phyloP scores from a whole-genome alignment of 441 rosid genomes.

The Melastoma candidum region DNA sequence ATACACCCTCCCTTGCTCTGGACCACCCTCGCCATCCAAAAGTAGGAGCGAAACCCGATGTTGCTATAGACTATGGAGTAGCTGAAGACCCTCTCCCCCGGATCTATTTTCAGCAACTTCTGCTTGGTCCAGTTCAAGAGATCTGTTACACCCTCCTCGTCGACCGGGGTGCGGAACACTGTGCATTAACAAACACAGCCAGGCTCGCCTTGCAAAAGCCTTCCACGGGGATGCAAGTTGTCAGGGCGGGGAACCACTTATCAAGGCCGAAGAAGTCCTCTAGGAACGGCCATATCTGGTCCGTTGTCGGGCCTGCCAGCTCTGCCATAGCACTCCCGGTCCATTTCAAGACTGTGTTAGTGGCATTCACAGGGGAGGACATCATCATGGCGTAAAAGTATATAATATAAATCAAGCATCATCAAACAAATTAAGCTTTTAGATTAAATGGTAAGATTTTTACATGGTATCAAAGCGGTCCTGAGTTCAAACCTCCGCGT shows the following conservation, averaged over 20 bases:
- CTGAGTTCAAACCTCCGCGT: too few species aligned
- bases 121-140: constrained; percentile 42
- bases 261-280: constrained; percentile 39
- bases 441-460: too few species aligned
- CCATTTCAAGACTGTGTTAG: constrained; percentile 23
- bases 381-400: too few species aligned
- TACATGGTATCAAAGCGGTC: too few species aligned
- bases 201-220: constrained; percentile 30
- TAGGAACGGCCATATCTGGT: constrained; percentile 37
- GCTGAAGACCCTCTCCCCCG: constrained; percentile 17
- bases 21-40: constrained; percentile 24
- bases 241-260: constrained; percentile 45
- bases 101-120: constrained; percentile 30
- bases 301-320: constrained; percentile 20
- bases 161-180: constrained; percentile 32
- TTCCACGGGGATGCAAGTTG: constrained; percentile 27
- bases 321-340: constrained; percentile 29
- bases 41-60: constrained; percentile 34
- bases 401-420: too few species aligned
- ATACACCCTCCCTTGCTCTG: constrained; percentile 20
- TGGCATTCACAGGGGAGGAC: too few species aligned
- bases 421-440: too few species aligned
- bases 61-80: constrained; percentile 36
- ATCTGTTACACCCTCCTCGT: background rate
- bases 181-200: constrained; percentile 45